Percentiles rank a stretch among this genome's conserved stretches.
phyloP scores from a whole-genome alignment of 2,329 filamentous ascomycete genomes.

The Gnomoniopsis sp. region DNA sequence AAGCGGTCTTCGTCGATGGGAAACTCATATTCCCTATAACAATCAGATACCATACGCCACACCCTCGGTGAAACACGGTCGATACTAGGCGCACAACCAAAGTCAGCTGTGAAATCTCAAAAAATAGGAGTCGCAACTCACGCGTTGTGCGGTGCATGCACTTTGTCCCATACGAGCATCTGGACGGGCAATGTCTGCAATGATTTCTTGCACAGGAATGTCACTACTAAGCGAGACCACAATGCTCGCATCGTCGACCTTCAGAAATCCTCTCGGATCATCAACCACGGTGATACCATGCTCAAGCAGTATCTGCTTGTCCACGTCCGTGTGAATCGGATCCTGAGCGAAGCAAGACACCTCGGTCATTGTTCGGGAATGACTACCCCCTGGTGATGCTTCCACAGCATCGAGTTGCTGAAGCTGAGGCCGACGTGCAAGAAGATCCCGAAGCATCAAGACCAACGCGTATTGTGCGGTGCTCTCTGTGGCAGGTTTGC shows the following conservation, averaged over 20 bases:
- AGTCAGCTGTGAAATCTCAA: neutral
- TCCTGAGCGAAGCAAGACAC: neutral
- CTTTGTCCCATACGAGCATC: neutral
- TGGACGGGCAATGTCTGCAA: neutral
- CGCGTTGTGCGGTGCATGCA: neutral
- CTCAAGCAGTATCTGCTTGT: neutral
- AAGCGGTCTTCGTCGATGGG: neutral
- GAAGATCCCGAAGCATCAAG: neutral
- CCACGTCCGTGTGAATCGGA: neutral
- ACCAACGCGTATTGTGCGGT: neutral
- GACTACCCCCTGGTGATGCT: neutral
- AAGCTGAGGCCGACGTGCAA: neutral
- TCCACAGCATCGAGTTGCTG: no score
- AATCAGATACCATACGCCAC: neutral
- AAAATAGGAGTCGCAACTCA: neutral
- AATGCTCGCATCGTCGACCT: neutral
- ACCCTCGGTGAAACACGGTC: neutral
- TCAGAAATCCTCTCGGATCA: neutral
- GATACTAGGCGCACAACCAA: neutral
- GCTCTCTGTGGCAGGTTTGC: neutral
- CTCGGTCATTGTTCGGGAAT: neutral
- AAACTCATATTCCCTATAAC: neutral
- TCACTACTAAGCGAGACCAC: neutral
- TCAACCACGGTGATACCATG: neutral
- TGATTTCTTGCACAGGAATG: neutral